Evolutionary conservation across 2,329 filamentous ascomycete genomes (phyloP), one percentile per base, ranked within the genome.

Genomic region (Clarireedia homoeocarpa): DNA sequence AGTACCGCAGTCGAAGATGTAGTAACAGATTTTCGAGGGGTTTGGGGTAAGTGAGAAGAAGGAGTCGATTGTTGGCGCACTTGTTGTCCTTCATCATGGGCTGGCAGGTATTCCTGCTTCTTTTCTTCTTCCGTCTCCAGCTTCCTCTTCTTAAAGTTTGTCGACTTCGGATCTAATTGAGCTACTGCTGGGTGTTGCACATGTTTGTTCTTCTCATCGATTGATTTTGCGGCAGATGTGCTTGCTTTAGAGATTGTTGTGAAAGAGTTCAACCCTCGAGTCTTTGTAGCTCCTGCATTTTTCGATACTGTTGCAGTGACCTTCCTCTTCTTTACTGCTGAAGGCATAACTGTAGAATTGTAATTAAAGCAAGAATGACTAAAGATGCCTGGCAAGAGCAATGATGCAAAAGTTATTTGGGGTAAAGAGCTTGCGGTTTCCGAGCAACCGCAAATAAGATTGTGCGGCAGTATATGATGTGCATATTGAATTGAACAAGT

Each of bases 231-330:
- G 49, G 62, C 53, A 17, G 67, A 69, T 14, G 67, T 69, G 55
- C 54, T 59, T 40, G 73, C 69, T 62, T 77, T 77, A 47, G 71
- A 72, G 56, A 75, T 65, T 61, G 69, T 72, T 57, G 73, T 68
- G 61, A 77, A 77, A 56, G 66, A 67, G 61, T 72, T 70, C 48
- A 77, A 73, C n/a, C 60, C 60, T 64, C 69, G 51, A 47, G 58
- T 48, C 36, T 47, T 59, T 24, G 36, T 54, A 24, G 62, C 56
- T 46, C 56, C 20, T 27, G 57, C 55, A 38, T 44, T 61, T 52
- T 38, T 60, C 34, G 60, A 26, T 5, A 53, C 54, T 6, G 62
- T 53, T 39, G 61, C 55, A 34, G 58, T 20, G 44, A 69, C 53
- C 62, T 67, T 70, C 58, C 63, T 58, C 55, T 61, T 64, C 50